phyloP scores from a whole-genome alignment of 176 grass and related monocot species.

The Eremochloa ophiuroides region DNA sequence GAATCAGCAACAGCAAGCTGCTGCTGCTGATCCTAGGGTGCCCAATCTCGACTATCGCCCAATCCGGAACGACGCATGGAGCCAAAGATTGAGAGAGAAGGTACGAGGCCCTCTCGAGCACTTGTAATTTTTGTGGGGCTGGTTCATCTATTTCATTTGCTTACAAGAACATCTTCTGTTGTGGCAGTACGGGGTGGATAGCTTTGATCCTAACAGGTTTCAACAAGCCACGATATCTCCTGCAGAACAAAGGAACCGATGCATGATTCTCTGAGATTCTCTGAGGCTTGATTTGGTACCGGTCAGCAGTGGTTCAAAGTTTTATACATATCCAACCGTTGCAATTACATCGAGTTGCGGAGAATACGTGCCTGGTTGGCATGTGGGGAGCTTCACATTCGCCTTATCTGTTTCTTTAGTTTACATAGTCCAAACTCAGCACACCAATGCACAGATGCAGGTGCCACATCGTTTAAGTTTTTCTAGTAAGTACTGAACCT shows the following conservation, averaged over 20 bases:
- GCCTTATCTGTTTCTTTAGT: not conserved
- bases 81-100: slow-evolving; percentile 88
- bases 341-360: not conserved
- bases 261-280: slow-evolving; percentile 34
- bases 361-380: not conserved
- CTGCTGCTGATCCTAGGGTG: slow-evolving; percentile 44
- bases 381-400: not conserved
- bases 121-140: not conserved
- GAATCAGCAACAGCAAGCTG: slow-evolving; percentile 37
- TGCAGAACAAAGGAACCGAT: slow-evolving; percentile 40
- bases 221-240: slow-evolving; percentile 51
- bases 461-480: not conserved
- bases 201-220: slow-evolving; percentile 50
- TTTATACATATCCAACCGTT: not conserved
- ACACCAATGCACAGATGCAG: not conserved
- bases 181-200: slow-evolving; percentile 78
- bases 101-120: slow-evolving; percentile 15
- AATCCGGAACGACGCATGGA: slow-evolving; percentile 88
- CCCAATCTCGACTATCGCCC: slow-evolving; percentile 83
- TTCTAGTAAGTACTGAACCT: slow-evolving; percentile 27
- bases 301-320: not conserved
- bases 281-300: slow-evolving; percentile 31
- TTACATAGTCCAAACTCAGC: not conserved
- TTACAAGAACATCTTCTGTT: not conserved
- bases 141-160: not conserved